phyloP scores from a whole-genome alignment of 2,329 filamentous ascomycete genomes.

The Ophiostoma angusticollis region DNA sequence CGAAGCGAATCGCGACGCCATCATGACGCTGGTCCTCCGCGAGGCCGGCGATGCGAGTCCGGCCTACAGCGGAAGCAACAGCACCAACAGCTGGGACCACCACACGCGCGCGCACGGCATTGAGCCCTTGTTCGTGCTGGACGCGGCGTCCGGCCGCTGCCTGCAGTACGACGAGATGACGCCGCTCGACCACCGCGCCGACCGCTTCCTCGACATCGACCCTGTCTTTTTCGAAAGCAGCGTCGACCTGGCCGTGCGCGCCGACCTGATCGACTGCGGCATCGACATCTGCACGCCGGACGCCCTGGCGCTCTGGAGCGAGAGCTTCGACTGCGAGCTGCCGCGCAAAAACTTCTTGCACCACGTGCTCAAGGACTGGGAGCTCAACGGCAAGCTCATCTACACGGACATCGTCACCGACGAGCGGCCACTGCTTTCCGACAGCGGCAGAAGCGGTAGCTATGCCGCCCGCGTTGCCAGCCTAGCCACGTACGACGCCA shows the following conservation, averaged over 20 bases:
- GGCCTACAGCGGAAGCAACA: conserved; percentile 52
- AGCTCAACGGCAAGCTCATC: conserved; percentile 93
- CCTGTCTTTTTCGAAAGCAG: conserved; percentile 54
- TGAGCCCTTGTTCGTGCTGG: conserved; percentile 75
- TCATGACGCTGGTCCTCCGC: conserved; percentile 91
- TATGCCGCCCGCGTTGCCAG: conserved; percentile 82
- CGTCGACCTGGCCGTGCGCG: conserved; percentile 65
- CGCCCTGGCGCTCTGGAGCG: conserved; percentile 86
- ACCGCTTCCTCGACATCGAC: conserved; percentile 60
- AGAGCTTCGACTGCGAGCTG: conserved; percentile 79
- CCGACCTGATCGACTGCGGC: conserved; percentile 82
- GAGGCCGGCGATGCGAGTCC: conserved; percentile 59
- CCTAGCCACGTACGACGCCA: conserved; percentile 77
- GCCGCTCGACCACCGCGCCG: conserved; percentile 41
- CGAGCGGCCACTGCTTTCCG: conserved; percentile 16
- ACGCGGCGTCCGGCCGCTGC: conserved; percentile 66
- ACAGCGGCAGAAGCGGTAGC: conserved; percentile 21
- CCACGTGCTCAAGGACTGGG: conserved; percentile 90
- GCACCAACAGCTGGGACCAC: conserved; percentile 52
- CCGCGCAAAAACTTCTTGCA: conserved; percentile 63
- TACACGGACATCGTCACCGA: conserved; percentile 75
- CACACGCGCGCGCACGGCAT: conserved; percentile 64
- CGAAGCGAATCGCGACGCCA: conserved; percentile 77
- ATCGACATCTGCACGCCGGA: conserved; percentile 98
- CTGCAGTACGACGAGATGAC: conserved; percentile 90